Evolutionary conservation across 1,284 basidiomycete species (phyloP).

Genomic region (Wallemia hederae): DNA sequence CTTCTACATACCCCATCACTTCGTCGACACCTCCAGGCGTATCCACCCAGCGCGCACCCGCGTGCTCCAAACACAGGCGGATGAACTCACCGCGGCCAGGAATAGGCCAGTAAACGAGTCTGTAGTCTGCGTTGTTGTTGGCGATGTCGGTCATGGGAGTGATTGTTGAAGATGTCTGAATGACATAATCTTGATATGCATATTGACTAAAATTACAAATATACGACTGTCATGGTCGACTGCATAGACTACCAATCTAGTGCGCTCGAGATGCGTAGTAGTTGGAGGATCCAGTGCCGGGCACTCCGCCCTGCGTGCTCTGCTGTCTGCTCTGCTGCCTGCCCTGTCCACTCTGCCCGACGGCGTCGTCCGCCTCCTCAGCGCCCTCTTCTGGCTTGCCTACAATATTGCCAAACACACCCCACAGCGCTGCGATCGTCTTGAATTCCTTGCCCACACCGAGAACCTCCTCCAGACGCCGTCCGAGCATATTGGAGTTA

Average conservation of each 20-base stretch:
- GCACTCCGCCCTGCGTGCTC: not conserved
- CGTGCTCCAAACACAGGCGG: slow-evolving; percentile 21
- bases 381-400: slow-evolving; percentile 18
- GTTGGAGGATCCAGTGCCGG: not conserved
- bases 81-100: slow-evolving; percentile 23
- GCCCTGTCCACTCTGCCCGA: not conserved
- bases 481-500: slow-evolving; percentile 62
- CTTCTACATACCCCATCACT: not conserved
- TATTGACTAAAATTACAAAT: too few species aligned
- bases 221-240: too few species aligned
- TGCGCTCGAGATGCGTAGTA: not conserved
- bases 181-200: too few species aligned
- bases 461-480: slow-evolving; percentile 68
- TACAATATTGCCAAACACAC: slow-evolving; percentile 50
- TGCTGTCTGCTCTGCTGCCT: not conserved
- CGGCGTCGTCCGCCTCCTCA: slow-evolving; percentile 7
- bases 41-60: slow-evolving; percentile 19
- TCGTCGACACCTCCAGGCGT: slow-evolving; percentile 5
- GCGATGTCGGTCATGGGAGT: not conserved
- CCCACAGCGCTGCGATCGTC: slow-evolving; percentile 64
- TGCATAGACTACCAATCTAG: too few species aligned
- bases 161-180: not conserved
- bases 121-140: not conserved
- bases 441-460: slow-evolving; percentile 79
- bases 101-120: slow-evolving; percentile 8